These are phyloP conservation scores for Suhomyces guaymorum DNA, from an alignment of 1,139 yeast species.

Conservation along the genomic window DNA sequence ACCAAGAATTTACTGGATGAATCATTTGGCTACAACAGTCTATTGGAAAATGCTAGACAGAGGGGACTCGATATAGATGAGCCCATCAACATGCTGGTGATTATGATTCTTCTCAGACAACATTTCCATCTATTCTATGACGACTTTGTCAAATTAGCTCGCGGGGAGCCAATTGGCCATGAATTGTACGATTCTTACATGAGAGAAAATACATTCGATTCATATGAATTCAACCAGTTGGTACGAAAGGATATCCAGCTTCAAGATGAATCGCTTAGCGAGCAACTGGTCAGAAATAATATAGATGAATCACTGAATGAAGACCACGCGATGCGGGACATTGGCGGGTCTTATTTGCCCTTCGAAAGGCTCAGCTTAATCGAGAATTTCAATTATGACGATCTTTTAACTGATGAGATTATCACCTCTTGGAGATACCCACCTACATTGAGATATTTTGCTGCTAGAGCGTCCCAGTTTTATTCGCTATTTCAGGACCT, in stretches of 20 bases:
- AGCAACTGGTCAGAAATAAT: no score
- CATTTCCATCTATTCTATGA: slow-evolving; percentile 33
- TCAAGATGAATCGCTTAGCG: no score
- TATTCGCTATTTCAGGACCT: slow-evolving; percentile 29
- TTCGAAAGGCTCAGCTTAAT: slow-evolving; percentile 1
- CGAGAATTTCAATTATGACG: slow-evolving; percentile 14
- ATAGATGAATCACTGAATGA: background rate
- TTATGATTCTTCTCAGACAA: slow-evolving; percentile 37
- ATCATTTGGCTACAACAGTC: slow-evolving; percentile 16
- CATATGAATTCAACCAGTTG: slow-evolving; percentile 12
- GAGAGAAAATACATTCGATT: slow-evolving; percentile 5
- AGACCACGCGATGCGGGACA: slow-evolving; percentile 1
- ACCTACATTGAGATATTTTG: slow-evolving; percentile 56
- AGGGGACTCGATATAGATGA: slow-evolving; percentile 50
- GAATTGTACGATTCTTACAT: slow-evolving; percentile 35
- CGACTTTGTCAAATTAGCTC: slow-evolving; percentile 49
- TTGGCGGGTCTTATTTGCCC: background rate
- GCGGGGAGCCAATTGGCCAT: slow-evolving; percentile 49
- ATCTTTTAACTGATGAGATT: slow-evolving; percentile 18
- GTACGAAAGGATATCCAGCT: slow-evolving; percentile 3
- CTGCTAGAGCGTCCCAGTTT: slow-evolving; percentile 55
- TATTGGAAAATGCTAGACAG: slow-evolving; percentile 46
- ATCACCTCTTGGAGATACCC: slow-evolving; percentile 51
- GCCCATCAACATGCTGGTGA: slow-evolving; percentile 44
- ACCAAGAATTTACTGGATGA: slow-evolving; percentile 4